phyloP scores from a whole-genome alignment of 768 basidiomycete genomes.

The Tylopilus sp. region DNA sequence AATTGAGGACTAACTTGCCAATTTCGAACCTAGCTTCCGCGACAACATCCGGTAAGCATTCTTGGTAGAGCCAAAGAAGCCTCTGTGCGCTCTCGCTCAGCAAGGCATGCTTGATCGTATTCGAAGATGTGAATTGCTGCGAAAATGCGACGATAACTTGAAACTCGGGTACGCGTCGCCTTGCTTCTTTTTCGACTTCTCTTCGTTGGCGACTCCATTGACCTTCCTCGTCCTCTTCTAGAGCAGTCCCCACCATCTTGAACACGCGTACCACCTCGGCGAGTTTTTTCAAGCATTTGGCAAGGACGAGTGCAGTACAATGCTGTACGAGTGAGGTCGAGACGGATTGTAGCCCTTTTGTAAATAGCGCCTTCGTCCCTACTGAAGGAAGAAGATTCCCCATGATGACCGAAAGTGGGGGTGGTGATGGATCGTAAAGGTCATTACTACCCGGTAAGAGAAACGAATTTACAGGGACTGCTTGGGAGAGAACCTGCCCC shows the following conservation, averaged over 20 bases:
- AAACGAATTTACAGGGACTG: conserved; percentile 65
- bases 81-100: conserved; percentile 79
- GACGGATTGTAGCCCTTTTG: conserved; percentile 74
- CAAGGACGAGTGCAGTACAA: conserved; percentile 73
- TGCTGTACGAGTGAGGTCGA: conserved; percentile 76
- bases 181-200: conserved; percentile 74
- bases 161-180: conserved; percentile 80
- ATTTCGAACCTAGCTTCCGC: conserved; percentile 84
- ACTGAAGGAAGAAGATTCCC: conserved; percentile 78
- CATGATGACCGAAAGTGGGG: conserved; percentile 64
- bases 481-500: conserved; percentile 72
- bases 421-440: conserved; percentile 69
- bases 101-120: conserved; percentile 50
- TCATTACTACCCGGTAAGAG: conserved; percentile 41
- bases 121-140: conserved; percentile 42
- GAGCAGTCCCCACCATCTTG: conserved; percentile 41
- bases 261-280: conserved; percentile 49
- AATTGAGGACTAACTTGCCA: conserved; percentile 65
- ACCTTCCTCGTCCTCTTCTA: conserved; percentile 66
- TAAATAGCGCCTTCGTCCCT: conserved; percentile 67
- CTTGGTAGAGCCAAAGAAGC: conserved; percentile 83
- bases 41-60: conserved; percentile 66
- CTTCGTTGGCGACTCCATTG: conserved; percentile 65
- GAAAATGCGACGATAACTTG: conserved; percentile 82
- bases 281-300: conserved; percentile 74